Base-by-base conservation (phyloP, 2,329 filamentous ascomycete genomes). In the Fusarium stilboides region DNA sequence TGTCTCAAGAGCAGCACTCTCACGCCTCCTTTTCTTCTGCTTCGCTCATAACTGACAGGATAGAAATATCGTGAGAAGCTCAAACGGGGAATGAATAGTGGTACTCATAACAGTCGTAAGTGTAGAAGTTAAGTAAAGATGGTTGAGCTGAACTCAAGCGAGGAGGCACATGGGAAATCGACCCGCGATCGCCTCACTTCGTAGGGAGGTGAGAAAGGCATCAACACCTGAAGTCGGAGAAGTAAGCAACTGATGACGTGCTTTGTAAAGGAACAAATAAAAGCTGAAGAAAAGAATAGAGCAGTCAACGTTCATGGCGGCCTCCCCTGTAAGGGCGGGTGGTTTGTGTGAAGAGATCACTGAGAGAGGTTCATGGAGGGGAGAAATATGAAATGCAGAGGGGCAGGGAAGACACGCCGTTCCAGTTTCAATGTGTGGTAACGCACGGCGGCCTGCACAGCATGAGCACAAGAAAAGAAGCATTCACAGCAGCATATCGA, bases 401-500 rank as follows among this genome's bases (percentile, higher is more conserved):
- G 39, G 28, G 37, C 5, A 13, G 22, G 33, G 5, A 24, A n/a
- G 12, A 45, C 17, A 12, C 3, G 6, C 24, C 7, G 6, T 45
- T 44, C 9, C 8, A 17, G 15, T 8, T 19, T 22, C 14, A 22
- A 14, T 5, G 15, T 13, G 8, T 17, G 12, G 14, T 4, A 20
- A 52, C 8, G 2, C 1, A 22, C 5, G 24, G 24, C 17, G 20
- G 3, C 24, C 26, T 40, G 12, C 10, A 54, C 49, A 22, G 45
- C 31, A 52, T 1, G 8, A 28, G n/a, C 13, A 60, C 26, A 19
- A 36, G 14, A 50, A 20, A 10, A 47, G 4, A 36, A 42, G 37
- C 44, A 47, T 70, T 68, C 70, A 72, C 68, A 26, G 14, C 3
- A 26, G 33, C 57, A 51, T 43, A 65, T 65, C 47, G 47, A 57